Percentiles rank a stretch among this genome's conserved stretches.
Evolutionary conservation across 2,329 filamentous ascomycete genomes (phyloP).

Genomic region (Botrytis aclada): DNA sequence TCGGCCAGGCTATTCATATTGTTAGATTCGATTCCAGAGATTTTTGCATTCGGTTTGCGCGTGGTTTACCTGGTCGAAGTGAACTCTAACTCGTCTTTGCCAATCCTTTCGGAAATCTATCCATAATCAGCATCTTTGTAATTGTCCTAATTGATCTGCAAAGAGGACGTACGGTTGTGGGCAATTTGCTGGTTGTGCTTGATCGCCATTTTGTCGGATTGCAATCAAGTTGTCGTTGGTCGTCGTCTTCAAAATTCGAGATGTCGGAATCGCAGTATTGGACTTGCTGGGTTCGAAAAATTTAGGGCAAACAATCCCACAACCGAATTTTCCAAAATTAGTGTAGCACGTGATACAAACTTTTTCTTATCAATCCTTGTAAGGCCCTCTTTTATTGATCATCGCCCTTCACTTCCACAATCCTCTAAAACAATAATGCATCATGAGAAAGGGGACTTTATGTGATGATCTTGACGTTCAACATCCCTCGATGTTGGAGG

Average conservation of each 20-base stretch:
- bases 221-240: slow-evolving; percentile 35
- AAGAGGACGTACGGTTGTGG: slow-evolving; percentile 75
- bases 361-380: slow-evolving; percentile 1
- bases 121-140: slow-evolving; percentile 37
- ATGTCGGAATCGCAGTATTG: slow-evolving; percentile 24
- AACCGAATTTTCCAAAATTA: slow-evolving; percentile 21
- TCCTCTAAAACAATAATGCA: not conserved
- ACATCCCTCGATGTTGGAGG: not conserved
- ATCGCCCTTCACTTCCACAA: not conserved
- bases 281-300: slow-evolving; percentile 18
- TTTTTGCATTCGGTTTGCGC: slow-evolving; percentile 25
- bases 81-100: slow-evolving; percentile 97
- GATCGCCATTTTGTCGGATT: slow-evolving; percentile 65
- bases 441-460: not conserved
- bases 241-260: slow-evolving; percentile 23
- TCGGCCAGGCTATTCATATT: slow-evolving; percentile 73
- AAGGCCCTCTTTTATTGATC: slow-evolving; percentile 13
- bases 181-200: slow-evolving; percentile 99
- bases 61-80: slow-evolving; percentile 94
- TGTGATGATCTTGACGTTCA: not conserved
- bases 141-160: slow-evolving; percentile 30
- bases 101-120: slow-evolving; percentile 99
- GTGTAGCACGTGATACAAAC: slow-evolving; percentile 11
- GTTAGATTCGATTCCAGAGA: slow-evolving; percentile 36
- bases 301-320: slow-evolving; percentile 21